Conservation (phyloP, 2,329 filamentous ascomycete genomes). For the Penicillium sp. region DNA sequence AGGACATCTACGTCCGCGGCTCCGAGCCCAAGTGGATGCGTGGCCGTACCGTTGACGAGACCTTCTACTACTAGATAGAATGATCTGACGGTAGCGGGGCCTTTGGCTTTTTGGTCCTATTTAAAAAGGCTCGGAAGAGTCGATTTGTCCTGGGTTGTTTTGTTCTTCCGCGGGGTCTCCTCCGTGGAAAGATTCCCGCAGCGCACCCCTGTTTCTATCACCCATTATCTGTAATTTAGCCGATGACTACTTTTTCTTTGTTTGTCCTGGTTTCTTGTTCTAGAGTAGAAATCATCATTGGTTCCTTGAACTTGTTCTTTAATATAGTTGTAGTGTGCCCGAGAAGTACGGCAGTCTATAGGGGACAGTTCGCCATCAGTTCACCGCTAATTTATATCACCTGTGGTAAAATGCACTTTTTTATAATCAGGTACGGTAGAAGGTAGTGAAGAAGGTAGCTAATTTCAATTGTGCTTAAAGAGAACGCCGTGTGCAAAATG, state of each 20-base stretch:
- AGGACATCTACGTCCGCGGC: conserved; percentile 93
- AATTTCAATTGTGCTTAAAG: too few relatives aligned
- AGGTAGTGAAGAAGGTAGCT: too few relatives aligned
- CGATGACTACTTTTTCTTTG: conserved; percentile 35
- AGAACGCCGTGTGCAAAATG: conserved; percentile 5
- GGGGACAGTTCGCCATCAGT: too few relatives aligned
- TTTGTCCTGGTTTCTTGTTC: conserved; percentile 28
- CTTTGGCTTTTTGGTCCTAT: not conserved
- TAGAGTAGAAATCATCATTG: conserved; percentile 34
- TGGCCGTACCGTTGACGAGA: conserved; percentile 88
- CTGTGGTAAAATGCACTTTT: too few relatives aligned
- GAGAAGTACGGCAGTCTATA: too few relatives aligned
- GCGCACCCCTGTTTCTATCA: conserved; percentile 28
- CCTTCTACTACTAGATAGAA: conserved; percentile 70
- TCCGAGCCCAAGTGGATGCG: conserved; percentile 87
- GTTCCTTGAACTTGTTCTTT: not conserved
- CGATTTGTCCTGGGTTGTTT: not conserved
- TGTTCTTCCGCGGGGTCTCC: not conserved
- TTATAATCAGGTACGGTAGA: too few relatives aligned
- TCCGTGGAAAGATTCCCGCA: conserved; percentile 6
- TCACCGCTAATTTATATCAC: too few relatives aligned
- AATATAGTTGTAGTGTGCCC: too few relatives aligned
- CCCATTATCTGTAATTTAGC: conserved; percentile 46
- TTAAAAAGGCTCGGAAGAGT: conserved; percentile 11
- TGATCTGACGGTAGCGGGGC: conserved; percentile 12